Base-by-base conservation (phyloP, 169 alveolate genomes). In the Eimeria sp. region DNA sequence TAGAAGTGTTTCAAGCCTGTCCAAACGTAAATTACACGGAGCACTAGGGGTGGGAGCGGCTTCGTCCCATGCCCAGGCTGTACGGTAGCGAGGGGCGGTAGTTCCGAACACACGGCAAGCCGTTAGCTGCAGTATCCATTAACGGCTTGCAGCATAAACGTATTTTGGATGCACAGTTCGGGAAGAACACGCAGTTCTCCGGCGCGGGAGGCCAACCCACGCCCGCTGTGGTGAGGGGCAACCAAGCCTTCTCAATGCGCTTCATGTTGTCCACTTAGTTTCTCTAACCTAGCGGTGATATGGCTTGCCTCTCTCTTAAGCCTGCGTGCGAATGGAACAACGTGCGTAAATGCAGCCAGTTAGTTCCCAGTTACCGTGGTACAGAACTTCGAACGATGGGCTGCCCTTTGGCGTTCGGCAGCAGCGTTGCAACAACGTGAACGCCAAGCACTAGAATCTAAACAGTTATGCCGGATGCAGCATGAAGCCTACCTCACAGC, bases 291-390 rank as follows among this genome's bases (percentile, higher is more conserved):
- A 30, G 92, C 78, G 34, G 49, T 22, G 5, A 86, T 43, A 61
- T 86, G 92, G 75, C 92, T 54, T 25, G 92, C 92, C 58, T 86
- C 92, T 43, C 92, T 47, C 92, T 40, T 67, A 61, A 86, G 40
- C 78, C 92, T 86, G 75, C 51, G 78, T 54, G 61, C 61, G 61
- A 1, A 54, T 11, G 20, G 20, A 63, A 54, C 14, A 14, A 25
- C 51, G 54, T 6, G 84, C 20, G 3, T 20, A 75, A 9, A 7
- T 34, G 43, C 16, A 47, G 11, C 14, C 61, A 18, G 4, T 25
- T 20, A n/a, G 65, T 20, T 7, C 11, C 65, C 88, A 43, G 88
- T 16, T 20, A 27, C 51, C 18, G 80, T 49, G 20, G 80, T 13
- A 3, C 22, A 5, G 9, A 16, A 20, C 65, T 43, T 73, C 27